phyloP scores from a whole-genome alignment of 805 yeast species.

The Candida nonsorbophila region DNA sequence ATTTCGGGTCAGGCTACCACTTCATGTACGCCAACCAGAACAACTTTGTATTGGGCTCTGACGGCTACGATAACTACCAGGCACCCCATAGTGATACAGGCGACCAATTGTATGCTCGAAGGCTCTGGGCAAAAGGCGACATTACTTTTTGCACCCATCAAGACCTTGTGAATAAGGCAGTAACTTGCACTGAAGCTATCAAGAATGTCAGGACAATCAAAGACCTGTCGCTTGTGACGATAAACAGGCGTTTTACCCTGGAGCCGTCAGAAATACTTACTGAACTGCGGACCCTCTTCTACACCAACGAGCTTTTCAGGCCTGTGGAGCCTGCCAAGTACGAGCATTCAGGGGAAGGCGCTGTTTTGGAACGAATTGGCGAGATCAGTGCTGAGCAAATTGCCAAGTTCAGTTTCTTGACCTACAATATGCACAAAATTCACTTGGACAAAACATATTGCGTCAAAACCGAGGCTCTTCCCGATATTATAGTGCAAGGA shows the following conservation, averaged over 20 bases:
- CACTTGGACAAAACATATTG: conserved; percentile 67
- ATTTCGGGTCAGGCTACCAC: conserved; percentile 46
- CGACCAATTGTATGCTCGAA: conserved; percentile 39
- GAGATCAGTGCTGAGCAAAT: conserved; percentile 1
- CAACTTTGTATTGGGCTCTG: conserved; percentile 45
- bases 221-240: conserved; percentile 45
- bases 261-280: conserved; percentile 25
- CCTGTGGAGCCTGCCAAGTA: conserved; percentile 2
- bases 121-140: conserved; percentile 81
- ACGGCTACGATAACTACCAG: conserved; percentile 80
- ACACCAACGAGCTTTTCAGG: conserved; percentile 41
- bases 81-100: conserved; percentile 41
- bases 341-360: conserved; percentile 8
- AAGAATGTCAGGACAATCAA: conserved; percentile 29
- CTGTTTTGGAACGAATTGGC: too few species aligned
- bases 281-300: conserved; percentile 60
- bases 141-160: conserved; percentile 34
- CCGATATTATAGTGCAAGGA: conserved; percentile 67
- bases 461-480: conserved; percentile 50
- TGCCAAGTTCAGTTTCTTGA: conserved; percentile 66
- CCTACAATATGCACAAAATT: conserved; percentile 79
- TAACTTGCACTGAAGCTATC: conserved; percentile 51
- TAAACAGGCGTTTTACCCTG: conserved; percentile 48
- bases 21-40: conserved; percentile 63
- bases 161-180: conserved; percentile 24